Conservation (phyloP, 257 asterid genomes). For the Solanum chmielewskii region DNA sequence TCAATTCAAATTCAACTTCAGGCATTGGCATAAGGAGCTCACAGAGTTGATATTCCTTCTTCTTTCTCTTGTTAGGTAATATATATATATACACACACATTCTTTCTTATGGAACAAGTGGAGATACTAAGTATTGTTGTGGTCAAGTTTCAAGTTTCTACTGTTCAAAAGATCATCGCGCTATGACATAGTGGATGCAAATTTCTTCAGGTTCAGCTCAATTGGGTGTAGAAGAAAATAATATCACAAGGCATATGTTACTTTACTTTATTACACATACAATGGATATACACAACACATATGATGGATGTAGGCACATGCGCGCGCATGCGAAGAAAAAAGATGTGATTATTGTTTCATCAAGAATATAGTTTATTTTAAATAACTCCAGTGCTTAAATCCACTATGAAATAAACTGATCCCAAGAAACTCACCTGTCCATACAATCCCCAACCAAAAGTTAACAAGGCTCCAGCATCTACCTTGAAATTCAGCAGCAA, state of each 20-base stretch:
- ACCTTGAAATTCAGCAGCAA: slow-evolving; percentile 12
- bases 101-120: background rate
- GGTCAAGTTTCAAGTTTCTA: background rate
- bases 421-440: slow-evolving; percentile 67
- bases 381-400: background rate
- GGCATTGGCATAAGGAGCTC: background rate
- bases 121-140: background rate
- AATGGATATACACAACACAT: background rate
- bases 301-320: background rate
- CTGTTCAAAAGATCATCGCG: background rate
- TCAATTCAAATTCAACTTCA: background rate
- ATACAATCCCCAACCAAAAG: slow-evolving; percentile 98
- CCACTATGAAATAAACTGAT: background rate
- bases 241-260: background rate
- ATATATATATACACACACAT: background rate
- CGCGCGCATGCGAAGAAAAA: background rate
- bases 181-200: background rate
- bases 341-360: background rate
- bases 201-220: background rate
- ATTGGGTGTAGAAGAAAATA: background rate
- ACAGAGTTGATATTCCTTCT: background rate
- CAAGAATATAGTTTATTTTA: background rate
- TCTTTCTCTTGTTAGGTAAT: background rate
- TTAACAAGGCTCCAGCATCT: slow-evolving; percentile 90
- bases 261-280: background rate